phyloP scores from a whole-genome alignment of 257 asterid species.

The Orobanche coerulescens region DNA sequence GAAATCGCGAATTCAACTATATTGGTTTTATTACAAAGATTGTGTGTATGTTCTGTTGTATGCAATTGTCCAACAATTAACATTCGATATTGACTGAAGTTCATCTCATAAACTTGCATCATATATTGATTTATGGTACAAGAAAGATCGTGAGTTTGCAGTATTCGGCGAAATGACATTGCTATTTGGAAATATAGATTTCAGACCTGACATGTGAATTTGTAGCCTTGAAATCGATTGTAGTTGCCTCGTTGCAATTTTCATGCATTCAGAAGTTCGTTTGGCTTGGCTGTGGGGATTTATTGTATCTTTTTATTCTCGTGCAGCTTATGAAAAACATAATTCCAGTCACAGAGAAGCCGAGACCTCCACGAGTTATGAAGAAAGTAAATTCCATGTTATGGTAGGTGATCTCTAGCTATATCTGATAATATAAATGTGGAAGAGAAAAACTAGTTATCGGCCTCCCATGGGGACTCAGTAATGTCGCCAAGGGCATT shows the following conservation, averaged over 20 bases:
- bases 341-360: constrained; percentile 51
- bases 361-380: constrained; percentile 42
- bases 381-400: constrained; percentile 40
- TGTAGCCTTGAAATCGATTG: not conserved
- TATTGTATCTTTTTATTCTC: not conserved
- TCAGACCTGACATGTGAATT: not conserved
- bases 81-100: too few species aligned
- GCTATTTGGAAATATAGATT: too few species aligned
- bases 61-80: too few species aligned
- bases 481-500: constrained; percentile 22
- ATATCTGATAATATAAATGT: not conserved
- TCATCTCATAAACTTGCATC: too few species aligned
- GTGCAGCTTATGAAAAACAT: constrained; percentile 56
- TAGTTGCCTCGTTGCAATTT: not conserved
- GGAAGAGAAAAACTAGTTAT: not conserved
- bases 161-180: too few species aligned
- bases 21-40: too few species aligned
- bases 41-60: too few species aligned
- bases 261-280: not conserved
- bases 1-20: too few species aligned
- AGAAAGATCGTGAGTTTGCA: too few species aligned
- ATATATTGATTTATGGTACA: too few species aligned
- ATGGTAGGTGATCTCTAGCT: constrained; percentile 34
- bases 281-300: not conserved
- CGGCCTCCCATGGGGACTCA: not conserved